Base-by-base conservation (phyloP, 179 eudicot species). In the Patellifolia procumbens region DNA sequence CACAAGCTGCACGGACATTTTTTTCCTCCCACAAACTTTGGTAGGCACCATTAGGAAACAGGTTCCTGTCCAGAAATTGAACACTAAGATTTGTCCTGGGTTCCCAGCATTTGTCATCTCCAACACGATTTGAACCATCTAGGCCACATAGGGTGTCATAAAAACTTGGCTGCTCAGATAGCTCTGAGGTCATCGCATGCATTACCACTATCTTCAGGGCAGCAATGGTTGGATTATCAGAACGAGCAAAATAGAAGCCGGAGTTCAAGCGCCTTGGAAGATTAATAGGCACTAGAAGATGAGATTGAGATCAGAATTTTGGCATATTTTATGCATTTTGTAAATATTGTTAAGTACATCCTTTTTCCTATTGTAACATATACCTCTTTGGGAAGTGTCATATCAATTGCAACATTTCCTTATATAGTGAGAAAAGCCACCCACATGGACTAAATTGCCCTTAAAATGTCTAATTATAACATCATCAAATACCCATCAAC, bases 141-240 rank as follows among this genome's bases (percentile, higher is more conserved):
- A 86, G 88, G 42, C 97, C 99, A 75, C 97, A 95, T 76, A 95
- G 79, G 19, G 88, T 88, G 80, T 93, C 97, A 19, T 95, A 95
- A 79, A 95, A 95, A 79, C 97, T 92, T 64, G 99, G 97, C 79
- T 93, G 97, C 82, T 95, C 99, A 8, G 97, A 93, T 37, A 95
- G 83, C 71, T 91, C 86, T 60, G 97, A 91, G 32, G 78, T 75
- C 64, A 87, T 81, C 35, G 98, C 98, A 79, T 94, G 98, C 79
- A 81, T 87, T 85, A 94, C 98, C 43, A 94, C 97, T 86, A 88
- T 95, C 74, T 85, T 90, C 83, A 95, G 59, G 69, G 92, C 97
- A 39, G 89, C 80, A 65, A 91, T 86, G 19, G 99, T 91, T 81
- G 89, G 61, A 75, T n/a, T 77, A 86, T 95, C 97, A 17, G 93